Percentiles rank a stretch among this genome's conserved stretches.
Conservation (phyloP, 2,329 filamentous ascomycete species). For the Scopulariopsis brevicaulis region DNA sequence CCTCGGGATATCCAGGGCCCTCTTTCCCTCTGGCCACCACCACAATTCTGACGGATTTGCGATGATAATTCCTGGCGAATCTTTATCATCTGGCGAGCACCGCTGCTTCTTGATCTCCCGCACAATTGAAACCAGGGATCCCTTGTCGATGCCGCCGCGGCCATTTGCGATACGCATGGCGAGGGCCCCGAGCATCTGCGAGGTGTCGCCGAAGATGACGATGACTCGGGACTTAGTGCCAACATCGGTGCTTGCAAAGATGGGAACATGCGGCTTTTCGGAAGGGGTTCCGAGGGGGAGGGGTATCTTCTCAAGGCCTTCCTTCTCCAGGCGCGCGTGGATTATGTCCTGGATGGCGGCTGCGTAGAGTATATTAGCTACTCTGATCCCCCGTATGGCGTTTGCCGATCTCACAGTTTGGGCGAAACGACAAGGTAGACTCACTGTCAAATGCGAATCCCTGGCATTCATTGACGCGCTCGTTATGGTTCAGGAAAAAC, state of each 20-base stretch:
- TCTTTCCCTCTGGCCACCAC: slow-evolving; percentile 58
- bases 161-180: slow-evolving; percentile 57
- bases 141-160: slow-evolving; percentile 53
- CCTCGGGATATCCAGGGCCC: slow-evolving; percentile 44
- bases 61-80: slow-evolving; percentile 53
- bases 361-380: slow-evolving; percentile 17
- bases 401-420: background rate
- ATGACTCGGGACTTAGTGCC: slow-evolving; percentile 49
- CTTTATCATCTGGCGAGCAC: slow-evolving; percentile 18
- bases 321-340: slow-evolving; percentile 44
- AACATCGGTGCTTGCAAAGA: slow-evolving; percentile 48
- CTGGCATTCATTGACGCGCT: slow-evolving; percentile 67
- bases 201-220: slow-evolving; percentile 61
- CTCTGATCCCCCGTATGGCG: slow-evolving; percentile 4
- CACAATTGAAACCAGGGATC: slow-evolving; percentile 58
- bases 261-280: slow-evolving; percentile 50
- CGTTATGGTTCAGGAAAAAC: slow-evolving; percentile 61
- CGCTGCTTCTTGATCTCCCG: slow-evolving; percentile 25
- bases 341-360: slow-evolving; percentile 53
- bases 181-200: slow-evolving; percentile 64
- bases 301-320: slow-evolving; percentile 47
- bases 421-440: slow-evolving; percentile 7
- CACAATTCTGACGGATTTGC: slow-evolving; percentile 68
- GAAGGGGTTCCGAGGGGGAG: slow-evolving; percentile 45
- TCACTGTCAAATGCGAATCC: slow-evolving; percentile 63